Percentiles rank a stretch among this genome's conserved stretches.
These are phyloP conservation scores for Apiotrichum brassicae DNA, from an alignment of 1,284 basidiomycete species.

Conservation along the genomic window DNA sequence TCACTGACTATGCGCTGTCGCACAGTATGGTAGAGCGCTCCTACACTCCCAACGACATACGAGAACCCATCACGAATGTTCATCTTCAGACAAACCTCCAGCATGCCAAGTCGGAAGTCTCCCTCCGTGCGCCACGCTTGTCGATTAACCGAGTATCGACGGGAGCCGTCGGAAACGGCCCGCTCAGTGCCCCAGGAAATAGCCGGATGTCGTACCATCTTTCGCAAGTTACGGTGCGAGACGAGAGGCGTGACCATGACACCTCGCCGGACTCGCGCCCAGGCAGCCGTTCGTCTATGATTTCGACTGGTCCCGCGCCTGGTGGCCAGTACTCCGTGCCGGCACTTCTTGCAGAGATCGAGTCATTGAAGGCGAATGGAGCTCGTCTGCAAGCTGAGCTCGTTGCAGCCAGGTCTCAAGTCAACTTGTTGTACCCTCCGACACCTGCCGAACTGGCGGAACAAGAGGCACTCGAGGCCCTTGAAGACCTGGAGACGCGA, in stretches of 20 bases:
- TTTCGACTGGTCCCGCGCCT: neutral
- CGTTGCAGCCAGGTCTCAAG: constrained; percentile 2
- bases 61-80: neutral
- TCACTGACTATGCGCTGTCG: neutral
- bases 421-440: constrained; percentile 4
- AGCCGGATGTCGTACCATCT: neutral
- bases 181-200: neutral
- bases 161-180: neutral
- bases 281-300: neutral
- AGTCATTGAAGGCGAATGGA: constrained; percentile 1
- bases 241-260: neutral
- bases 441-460: neutral
- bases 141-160: neutral
- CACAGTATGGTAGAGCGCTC: too few species aligned
- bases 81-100: constrained; percentile 1
- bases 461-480: constrained; percentile 1
- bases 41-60: neutral
- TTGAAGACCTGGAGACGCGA: neutral
- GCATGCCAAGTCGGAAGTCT: neutral
- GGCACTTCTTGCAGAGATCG: constrained; percentile 7
- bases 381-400: constrained; percentile 3
- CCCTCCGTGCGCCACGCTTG: neutral
- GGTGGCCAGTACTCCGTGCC: constrained; percentile 1
- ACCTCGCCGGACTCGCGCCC: neutral
- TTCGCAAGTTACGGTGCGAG: neutral